Conservation (phyloP, 1,139 yeast species). For the Cylindricascospora bacillispora region DNA sequence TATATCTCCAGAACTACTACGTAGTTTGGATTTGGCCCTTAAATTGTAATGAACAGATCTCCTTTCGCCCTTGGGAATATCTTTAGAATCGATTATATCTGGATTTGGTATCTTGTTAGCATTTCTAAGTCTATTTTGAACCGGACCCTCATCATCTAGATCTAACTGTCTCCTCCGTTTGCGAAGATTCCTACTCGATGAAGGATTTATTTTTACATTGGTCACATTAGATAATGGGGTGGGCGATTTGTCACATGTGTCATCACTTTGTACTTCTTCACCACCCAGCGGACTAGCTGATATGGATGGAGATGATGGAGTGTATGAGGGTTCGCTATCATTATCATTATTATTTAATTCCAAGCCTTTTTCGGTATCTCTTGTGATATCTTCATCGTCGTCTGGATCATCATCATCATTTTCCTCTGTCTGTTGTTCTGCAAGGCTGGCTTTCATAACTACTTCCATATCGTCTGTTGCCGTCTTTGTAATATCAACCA, state of each 20-base stretch:
- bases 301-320: too few relatives aligned
- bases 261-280: too few relatives aligned
- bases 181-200: too few relatives aligned
- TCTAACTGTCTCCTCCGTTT: too few relatives aligned
- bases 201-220: too few relatives aligned
- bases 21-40: slow-evolving; percentile 23
- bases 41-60: slow-evolving; percentile 23
- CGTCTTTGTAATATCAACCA: slow-evolving; percentile 25
- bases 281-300: too few relatives aligned
- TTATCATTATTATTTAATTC: slow-evolving; percentile 4
- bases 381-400: slow-evolving; percentile 4
- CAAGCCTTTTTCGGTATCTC: slow-evolving; percentile 3
- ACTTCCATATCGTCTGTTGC: slow-evolving; percentile 22
- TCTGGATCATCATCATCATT: slow-evolving; percentile 7
- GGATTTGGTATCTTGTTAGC: slow-evolving; percentile 21
- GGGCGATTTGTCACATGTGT: too few relatives aligned
- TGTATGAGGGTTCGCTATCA: not conserved
- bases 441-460: slow-evolving; percentile 5
- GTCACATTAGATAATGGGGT: too few relatives aligned
- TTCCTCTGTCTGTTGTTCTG: slow-evolving; percentile 6
- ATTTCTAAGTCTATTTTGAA: slow-evolving; percentile 8
- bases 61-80: slow-evolving; percentile 17
- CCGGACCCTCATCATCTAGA: too few relatives aligned
- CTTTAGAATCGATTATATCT: slow-evolving; percentile 13
- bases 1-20: slow-evolving; percentile 12